Evolutionary conservation across 257 asterid genomes (phyloP).

Genomic region (Fraxinus quadrangulata): DNA sequence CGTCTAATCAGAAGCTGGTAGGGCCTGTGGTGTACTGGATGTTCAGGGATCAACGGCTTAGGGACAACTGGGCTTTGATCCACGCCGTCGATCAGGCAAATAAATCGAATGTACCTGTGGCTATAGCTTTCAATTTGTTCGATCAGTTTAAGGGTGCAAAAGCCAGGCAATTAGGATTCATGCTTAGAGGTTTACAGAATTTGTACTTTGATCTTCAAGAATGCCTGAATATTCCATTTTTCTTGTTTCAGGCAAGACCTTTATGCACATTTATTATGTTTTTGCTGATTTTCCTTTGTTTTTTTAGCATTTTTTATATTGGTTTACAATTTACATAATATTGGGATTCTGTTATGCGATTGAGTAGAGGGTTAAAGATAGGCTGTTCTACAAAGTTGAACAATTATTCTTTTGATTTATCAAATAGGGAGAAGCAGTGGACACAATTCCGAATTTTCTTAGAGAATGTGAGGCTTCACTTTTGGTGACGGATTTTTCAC

Average conservation of each 20-base stretch:
- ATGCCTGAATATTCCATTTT: constrained; percentile 59
- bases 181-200: constrained; percentile 81
- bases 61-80: constrained; percentile 96
- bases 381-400: constrained; percentile 4
- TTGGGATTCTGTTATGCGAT: neutral
- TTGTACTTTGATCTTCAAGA: constrained; percentile 51
- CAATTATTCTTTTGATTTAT: constrained; percentile 19
- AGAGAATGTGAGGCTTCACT: constrained; percentile 85
- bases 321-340: neutral
- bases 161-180: constrained; percentile 93
- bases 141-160: constrained; percentile 88
- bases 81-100: constrained; percentile 92
- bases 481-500: constrained; percentile 94
- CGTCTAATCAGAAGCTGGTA: constrained; percentile 24
- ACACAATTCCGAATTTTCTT: constrained; percentile 72
- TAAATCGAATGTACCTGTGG: constrained; percentile 65
- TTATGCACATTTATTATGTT: neutral
- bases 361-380: neutral
- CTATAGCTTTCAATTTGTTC: constrained; percentile 81
- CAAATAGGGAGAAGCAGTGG: constrained; percentile 82
- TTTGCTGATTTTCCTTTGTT: neutral
- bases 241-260: constrained; percentile 67
- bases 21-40: constrained; percentile 99
- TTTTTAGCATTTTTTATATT: neutral
- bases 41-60: constrained; percentile 95